phyloP scores from a whole-genome alignment of 1,284 basidiomycete genomes.

The Ceratobasidium sp. region DNA sequence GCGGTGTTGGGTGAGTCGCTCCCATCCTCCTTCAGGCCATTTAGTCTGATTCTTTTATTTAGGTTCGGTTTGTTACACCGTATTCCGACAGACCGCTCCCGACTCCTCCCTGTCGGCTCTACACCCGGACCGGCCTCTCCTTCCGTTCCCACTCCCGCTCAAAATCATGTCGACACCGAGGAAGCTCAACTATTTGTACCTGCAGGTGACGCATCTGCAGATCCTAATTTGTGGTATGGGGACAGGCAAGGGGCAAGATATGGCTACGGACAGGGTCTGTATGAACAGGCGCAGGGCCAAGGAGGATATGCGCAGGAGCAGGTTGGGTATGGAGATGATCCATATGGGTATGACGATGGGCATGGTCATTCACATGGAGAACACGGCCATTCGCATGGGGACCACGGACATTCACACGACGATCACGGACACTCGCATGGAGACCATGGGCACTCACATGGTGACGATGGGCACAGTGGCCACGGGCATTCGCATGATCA shows the following conservation, averaged over 20 bases:
- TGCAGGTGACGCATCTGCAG: conserved; percentile 60
- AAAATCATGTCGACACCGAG: conserved; percentile 17
- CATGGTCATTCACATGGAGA: conserved; percentile 37
- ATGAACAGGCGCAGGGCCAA: conserved; percentile 18
- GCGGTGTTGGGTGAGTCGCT: conserved; percentile 82
- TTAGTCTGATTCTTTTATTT: background rate
- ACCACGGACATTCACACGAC: conserved; percentile 30
- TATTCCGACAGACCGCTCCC: conserved; percentile 67
- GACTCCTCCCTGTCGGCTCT: conserved; percentile 39
- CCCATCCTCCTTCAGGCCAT: background rate
- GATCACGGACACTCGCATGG: conserved; percentile 35
- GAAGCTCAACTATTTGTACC: conserved; percentile 70
- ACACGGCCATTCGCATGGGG: conserved; percentile 21
- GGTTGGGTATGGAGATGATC: conserved; percentile 14
- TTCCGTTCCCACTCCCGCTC: no score
- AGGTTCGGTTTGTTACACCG: conserved; percentile 84
- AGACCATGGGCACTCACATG: conserved; percentile 39
- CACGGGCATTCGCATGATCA: conserved; percentile 30
- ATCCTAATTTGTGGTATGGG: conserved; percentile 44
- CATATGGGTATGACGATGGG: conserved; percentile 26
- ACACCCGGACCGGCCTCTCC: no score
- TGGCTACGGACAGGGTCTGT: conserved; percentile 26
- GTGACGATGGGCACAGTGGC: background rate
- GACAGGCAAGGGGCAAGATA: conserved; percentile 46
- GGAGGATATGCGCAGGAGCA: background rate